Base-by-base conservation (phyloP, 2,329 filamentous ascomycete species). In the Colletotrichum cuscutae region DNA sequence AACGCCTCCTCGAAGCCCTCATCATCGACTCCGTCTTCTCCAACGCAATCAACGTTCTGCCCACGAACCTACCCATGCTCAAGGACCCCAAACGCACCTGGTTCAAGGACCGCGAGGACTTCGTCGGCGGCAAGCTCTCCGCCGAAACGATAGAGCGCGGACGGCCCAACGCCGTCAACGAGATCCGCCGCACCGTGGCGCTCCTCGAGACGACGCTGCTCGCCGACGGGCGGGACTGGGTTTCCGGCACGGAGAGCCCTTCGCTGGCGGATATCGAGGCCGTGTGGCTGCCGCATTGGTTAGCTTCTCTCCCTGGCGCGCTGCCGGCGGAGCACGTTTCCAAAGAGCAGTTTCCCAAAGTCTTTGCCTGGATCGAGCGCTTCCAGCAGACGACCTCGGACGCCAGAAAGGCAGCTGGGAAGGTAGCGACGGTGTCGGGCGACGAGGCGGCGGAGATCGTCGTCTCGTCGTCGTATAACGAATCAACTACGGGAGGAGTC, bases 271-370 rank as follows among this genome's bases (percentile, higher is more conserved):
- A 95, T 79, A 90, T 95, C 72, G 90, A 95, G 82, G 90, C 88
- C 56, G 82, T 92, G 13, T 94, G 90, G 91, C 86, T 88, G 0
- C 87, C 94, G 75, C 87, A 92, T 80, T 95, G 93, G 93, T 80
- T 94, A 1, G 79, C 81, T 3, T 82, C 81, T 12, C 82, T 93
- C 59, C 86, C 87, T 13, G 87, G 87, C 5, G 87, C 88, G 15
- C 84, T 93, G 59, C 87, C 89, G 4, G 71, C 82, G 61, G 84
- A 87, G 24, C 76, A 85, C 7, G 86, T 94, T 74, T 88, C 87
- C 3, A 78, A 83, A 15, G 79, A 80, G 22, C 82, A 81, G 52
- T 93, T 89, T 76, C 92, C 92, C 0, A 86, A 83, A 69, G 87
- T 90, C 0, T 92, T 89, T 78, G 87, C 88, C 1, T 94, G 91